These are phyloP conservation scores for Paecilomyces dactylethromorphus DNA, from an alignment of 2,329 filamentous ascomycete genomes.

Conservation along the genomic window DNA sequence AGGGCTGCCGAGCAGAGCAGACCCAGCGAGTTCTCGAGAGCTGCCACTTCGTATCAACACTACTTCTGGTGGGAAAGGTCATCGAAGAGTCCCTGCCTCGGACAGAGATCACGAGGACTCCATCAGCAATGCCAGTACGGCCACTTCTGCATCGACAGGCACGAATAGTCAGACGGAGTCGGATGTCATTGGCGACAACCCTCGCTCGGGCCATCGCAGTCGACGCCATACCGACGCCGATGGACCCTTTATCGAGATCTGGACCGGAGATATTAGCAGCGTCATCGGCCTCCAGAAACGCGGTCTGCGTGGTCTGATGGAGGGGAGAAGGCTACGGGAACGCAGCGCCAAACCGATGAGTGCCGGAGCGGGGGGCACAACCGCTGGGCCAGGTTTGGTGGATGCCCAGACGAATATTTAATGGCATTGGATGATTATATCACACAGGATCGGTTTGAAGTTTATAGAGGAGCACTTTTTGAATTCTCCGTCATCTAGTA, in stretches of 20 bases:
- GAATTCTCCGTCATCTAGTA: neutral
- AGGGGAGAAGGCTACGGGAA: conserved; percentile 79
- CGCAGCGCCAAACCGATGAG: conserved; percentile 40
- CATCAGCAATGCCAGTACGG: conserved; percentile 29
- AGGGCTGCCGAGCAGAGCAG: conserved; percentile 17
- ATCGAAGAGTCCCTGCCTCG: conserved; percentile 5
- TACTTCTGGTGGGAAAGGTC: conserved; percentile 21
- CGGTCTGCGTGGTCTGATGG: conserved; percentile 87
- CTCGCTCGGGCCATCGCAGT: conserved; percentile 30
- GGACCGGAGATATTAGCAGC: conserved; percentile 66
- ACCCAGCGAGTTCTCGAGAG: conserved; percentile 20
- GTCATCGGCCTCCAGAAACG: conserved; percentile 95
- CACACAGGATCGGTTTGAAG: neutral
- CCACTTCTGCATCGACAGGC: conserved; percentile 31
- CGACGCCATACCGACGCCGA: conserved; percentile 32
- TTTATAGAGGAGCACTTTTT: neutral
- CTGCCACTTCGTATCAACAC: conserved; percentile 36
- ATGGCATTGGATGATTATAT: neutral
- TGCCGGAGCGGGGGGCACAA: neutral
- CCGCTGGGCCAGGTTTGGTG: neutral
- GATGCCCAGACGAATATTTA: neutral
- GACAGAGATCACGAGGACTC: conserved; percentile 31
- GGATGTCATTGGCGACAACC: conserved; percentile 24
- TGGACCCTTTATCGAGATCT: conserved; percentile 55
- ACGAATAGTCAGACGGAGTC: conserved; percentile 33